Percentiles rank a stretch among this genome's conserved stretches.
phyloP scores from a whole-genome alignment of 1,284 basidiomycete species.

The Gastroboletus turbinatus region DNA sequence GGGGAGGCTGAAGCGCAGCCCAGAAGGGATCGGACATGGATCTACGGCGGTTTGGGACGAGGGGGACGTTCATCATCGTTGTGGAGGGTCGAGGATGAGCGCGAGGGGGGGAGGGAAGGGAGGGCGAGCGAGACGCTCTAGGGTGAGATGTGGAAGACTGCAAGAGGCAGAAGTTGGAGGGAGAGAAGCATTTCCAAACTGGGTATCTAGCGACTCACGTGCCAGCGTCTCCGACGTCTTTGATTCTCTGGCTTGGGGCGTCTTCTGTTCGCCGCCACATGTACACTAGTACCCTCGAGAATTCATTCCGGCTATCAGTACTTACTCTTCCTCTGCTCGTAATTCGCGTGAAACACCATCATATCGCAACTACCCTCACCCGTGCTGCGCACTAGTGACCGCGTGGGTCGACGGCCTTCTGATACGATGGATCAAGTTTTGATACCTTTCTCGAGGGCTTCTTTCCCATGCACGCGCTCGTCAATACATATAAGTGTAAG shows the following conservation, averaged over 20 bases:
- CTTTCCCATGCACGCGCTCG: not conserved
- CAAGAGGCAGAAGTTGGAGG: constrained; percentile 17
- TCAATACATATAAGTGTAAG: too few species aligned
- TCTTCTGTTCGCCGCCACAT: not conserved
- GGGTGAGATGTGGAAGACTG: constrained; percentile 17
- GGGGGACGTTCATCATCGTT: constrained; percentile 25
- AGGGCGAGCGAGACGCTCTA: constrained; percentile 20
- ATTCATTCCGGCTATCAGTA: constrained; percentile 4
- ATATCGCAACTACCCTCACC: not conserved
- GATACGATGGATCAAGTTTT: not conserved
- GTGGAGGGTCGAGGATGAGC: constrained; percentile 1
- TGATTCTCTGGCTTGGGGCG: too few species aligned
- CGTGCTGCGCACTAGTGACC: constrained; percentile 1
- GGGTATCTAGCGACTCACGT: constrained; percentile 22
- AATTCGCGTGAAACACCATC: not conserved
- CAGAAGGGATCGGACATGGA: constrained; percentile 69
- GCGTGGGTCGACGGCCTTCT: not conserved
- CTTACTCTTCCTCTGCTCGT: not conserved
- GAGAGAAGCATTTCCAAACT: constrained; percentile 30
- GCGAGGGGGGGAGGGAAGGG: not conserved
- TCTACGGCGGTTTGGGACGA: constrained; percentile 42
- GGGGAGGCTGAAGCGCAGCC: constrained; percentile 62
- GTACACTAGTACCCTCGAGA: too few species aligned
- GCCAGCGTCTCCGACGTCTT: not conserved
- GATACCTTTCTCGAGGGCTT: not conserved